phyloP scores from a whole-genome alignment of 177 flowering plant genomes.

The Vitis hybrid region DNA sequence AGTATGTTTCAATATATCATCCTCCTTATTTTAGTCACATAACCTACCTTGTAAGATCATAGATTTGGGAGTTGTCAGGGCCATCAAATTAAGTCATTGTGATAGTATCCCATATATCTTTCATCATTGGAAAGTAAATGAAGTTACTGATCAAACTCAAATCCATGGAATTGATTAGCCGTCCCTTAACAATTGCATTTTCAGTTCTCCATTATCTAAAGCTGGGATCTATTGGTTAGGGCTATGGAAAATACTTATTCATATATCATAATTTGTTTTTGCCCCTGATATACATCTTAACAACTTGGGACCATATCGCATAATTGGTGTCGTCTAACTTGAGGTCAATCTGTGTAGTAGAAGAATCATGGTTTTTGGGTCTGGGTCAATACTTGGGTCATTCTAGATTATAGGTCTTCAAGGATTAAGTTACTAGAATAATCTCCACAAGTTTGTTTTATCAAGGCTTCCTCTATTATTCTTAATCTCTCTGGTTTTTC shows the following conservation, averaged over 20 bases:
- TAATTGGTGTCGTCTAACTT: not conserved
- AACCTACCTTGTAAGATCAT: not conserved
- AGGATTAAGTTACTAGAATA: too few relatives aligned
- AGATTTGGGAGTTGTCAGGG: not conserved
- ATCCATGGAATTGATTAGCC: not conserved
- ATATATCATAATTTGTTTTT: slow-evolving; percentile 3
- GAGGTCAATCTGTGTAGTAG: not conserved
- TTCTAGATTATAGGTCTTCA: too few relatives aligned
- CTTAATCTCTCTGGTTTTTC: too few relatives aligned
- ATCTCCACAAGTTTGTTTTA: too few relatives aligned
- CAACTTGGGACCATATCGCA: not conserved
- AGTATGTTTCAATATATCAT: not conserved
- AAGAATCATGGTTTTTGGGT: not conserved
- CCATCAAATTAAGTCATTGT: slow-evolving; percentile 2
- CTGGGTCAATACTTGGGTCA: not conserved
- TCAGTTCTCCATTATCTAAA: not conserved
- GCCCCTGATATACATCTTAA: slow-evolving; percentile 1
- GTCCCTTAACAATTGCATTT: not conserved
- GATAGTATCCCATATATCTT: not conserved
- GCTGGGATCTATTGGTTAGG: not conserved
- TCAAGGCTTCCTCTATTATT: too few relatives aligned
- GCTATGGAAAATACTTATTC: not conserved
- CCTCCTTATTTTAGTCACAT: not conserved
- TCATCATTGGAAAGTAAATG: not conserved
- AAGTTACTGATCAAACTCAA: not conserved